Evolutionary conservation across 2,329 filamentous ascomycete species (phyloP).

Genomic region (Metarhizium rileyi): DNA sequence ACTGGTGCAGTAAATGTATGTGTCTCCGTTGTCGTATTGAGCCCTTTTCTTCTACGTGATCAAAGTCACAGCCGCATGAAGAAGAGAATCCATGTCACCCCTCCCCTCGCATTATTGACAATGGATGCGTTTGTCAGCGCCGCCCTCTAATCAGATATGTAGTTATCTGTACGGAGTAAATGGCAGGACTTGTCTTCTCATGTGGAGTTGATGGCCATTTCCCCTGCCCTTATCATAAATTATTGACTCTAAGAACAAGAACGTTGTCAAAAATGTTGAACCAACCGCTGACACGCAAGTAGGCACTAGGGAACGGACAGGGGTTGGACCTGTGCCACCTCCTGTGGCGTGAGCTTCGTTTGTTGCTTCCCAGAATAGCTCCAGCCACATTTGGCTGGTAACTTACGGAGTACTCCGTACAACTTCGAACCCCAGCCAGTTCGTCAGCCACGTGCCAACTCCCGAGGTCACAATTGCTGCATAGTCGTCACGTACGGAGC

Average conservation of each 20-base stretch:
- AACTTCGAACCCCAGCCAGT: too few species aligned
- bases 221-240: background rate
- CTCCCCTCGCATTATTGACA: background rate
- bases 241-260: background rate
- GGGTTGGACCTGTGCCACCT: conserved; percentile 9
- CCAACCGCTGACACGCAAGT: too few species aligned
- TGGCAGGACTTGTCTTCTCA: background rate
- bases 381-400: conserved; percentile 11
- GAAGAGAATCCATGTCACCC: background rate
- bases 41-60: background rate
- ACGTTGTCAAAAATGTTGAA: too few species aligned
- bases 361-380: conserved; percentile 7
- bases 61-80: background rate
- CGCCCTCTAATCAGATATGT: background rate
- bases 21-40: too few species aligned
- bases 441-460: too few species aligned
- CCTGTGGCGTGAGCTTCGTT: conserved; percentile 15
- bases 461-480: too few species aligned
- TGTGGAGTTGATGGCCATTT: background rate
- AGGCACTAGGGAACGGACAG: background rate
- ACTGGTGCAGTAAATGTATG: too few species aligned
- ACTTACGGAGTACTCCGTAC: too few species aligned
- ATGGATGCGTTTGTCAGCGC: background rate
- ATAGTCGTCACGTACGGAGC: too few species aligned
- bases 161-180: background rate